Conservation (phyloP, 2,329 filamentous ascomycete species). For the Lecanoromycetidae sp. region DNA sequence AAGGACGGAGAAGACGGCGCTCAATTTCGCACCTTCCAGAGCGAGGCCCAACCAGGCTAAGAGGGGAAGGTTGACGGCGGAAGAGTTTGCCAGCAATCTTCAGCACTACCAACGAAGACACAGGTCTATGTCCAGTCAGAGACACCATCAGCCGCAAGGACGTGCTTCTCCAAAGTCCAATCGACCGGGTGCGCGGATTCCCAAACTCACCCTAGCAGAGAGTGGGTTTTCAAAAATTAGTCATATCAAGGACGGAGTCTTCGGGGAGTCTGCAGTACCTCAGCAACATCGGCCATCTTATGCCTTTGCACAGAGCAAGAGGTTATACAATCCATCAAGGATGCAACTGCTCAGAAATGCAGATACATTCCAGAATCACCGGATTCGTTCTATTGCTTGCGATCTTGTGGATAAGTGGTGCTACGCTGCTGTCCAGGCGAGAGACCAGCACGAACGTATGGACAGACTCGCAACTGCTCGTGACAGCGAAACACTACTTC, state of each 20-base stretch:
- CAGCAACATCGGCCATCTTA: background rate
- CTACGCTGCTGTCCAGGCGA: conserved; percentile 30
- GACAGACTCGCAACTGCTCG: conserved; percentile 36
- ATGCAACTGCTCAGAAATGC: conserved; percentile 41
- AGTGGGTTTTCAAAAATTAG: background rate
- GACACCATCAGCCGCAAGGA: background rate
- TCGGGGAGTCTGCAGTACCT: background rate
- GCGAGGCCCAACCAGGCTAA: background rate
- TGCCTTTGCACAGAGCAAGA: conserved; percentile 19
- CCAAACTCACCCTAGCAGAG: background rate
- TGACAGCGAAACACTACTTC: conserved; percentile 41
- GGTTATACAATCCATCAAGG: conserved; percentile 38
- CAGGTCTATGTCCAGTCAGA: conserved; percentile 9
- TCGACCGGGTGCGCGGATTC: background rate
- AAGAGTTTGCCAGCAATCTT: conserved; percentile 15
- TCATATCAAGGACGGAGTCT: background rate
- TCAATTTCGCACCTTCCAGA: conserved; percentile 1
- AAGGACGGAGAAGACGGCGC: conserved; percentile 14
- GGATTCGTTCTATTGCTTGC: conserved; percentile 28
- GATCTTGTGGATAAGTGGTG: conserved; percentile 38
- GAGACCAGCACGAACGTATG: conserved; percentile 29
- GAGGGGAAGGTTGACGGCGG: conserved; percentile 16
- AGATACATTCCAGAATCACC: conserved; percentile 35
- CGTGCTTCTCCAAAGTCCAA: background rate
- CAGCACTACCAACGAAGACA: conserved; percentile 10